These are phyloP conservation scores for Xerocomus brunneocitrinus DNA, from an alignment of 768 basidiomycete genomes.

Conservation along the genomic window DNA sequence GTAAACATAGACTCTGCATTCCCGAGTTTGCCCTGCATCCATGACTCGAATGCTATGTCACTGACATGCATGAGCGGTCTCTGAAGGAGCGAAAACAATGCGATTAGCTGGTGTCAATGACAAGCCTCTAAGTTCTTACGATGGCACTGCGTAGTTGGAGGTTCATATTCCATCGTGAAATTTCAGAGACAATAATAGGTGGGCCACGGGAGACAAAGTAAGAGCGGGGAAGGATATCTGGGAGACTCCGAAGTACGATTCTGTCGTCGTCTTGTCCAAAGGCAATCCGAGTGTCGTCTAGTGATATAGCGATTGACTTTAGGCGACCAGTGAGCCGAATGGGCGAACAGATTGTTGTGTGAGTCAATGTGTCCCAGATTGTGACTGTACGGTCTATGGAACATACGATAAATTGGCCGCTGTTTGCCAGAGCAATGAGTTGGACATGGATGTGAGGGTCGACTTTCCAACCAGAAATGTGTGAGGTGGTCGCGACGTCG, in stretches of 20 bases:
- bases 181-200: not conserved
- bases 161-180: not conserved
- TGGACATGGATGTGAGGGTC: not conserved
- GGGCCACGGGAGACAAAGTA: constrained; percentile 1
- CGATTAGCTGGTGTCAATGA: not conserved
- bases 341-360: not conserved
- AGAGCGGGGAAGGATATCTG: constrained; percentile 1
- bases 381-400: not conserved
- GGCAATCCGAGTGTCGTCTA: constrained; percentile 1
- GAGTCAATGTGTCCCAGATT: constrained; percentile 5
- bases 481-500: not conserved
- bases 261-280: constrained; percentile 3
- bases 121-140: not conserved
- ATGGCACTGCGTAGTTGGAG: not conserved
- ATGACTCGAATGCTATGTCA: not conserved
- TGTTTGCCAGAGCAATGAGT: not conserved
- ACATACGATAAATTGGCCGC: constrained; percentile 5
- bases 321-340: not conserved
- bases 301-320: not conserved
- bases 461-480: not conserved
- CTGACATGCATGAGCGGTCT: not conserved
- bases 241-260: not conserved
- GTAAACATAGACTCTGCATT: constrained; percentile 6
- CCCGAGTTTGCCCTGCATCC: constrained; percentile 5
- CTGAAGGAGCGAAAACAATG: not conserved